These are phyloP conservation scores for Beauveria brongniartii DNA, from an alignment of 2,329 filamentous ascomycete genomes.

Conservation along the genomic window DNA sequence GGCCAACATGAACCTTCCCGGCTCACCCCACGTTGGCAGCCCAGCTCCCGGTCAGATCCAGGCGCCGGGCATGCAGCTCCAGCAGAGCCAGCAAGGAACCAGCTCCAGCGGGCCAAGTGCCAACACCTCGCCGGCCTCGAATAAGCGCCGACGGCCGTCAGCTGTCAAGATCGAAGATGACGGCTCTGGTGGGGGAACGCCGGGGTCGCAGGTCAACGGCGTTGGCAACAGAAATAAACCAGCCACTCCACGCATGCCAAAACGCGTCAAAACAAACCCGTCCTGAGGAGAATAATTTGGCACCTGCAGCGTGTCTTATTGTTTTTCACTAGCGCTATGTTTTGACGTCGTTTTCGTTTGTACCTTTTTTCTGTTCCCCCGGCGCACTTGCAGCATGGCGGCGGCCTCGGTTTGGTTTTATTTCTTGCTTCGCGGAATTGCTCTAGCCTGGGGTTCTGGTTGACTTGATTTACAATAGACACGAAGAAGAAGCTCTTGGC, in stretches of 20 bases:
- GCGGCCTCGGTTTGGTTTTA: not conserved
- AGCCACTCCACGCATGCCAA: slow-evolving; percentile 48
- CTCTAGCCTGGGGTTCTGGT: slow-evolving; percentile 9
- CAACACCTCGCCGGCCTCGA: slow-evolving; percentile 56
- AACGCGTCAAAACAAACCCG: slow-evolving; percentile 43
- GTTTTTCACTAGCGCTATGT: not conserved
- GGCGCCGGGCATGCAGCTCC: slow-evolving; percentile 57
- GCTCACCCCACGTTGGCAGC: slow-evolving; percentile 51
- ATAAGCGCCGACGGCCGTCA: slow-evolving; percentile 50
- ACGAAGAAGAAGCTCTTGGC: not conserved
- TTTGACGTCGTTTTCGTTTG: slow-evolving; percentile 1
- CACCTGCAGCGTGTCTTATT: slow-evolving; percentile 1
- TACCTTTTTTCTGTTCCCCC: not conserved
- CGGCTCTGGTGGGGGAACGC: slow-evolving; percentile 40
- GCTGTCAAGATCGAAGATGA: slow-evolving; percentile 52
- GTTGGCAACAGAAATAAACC: slow-evolving; percentile 42
- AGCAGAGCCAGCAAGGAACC: slow-evolving; percentile 61
- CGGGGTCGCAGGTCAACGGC: slow-evolving; percentile 42
- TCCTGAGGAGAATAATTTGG: slow-evolving; percentile 18
- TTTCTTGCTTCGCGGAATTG: not conserved
- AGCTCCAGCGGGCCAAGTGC: slow-evolving; percentile 58
- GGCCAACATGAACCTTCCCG: slow-evolving; percentile 52
- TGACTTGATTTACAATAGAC: slow-evolving; percentile 1
- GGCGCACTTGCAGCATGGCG: slow-evolving; percentile 9
- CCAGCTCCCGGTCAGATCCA: slow-evolving; percentile 56